Conservation (phyloP, 169 alveolate genomes). For the Amoebophrya sp. region DNA sequence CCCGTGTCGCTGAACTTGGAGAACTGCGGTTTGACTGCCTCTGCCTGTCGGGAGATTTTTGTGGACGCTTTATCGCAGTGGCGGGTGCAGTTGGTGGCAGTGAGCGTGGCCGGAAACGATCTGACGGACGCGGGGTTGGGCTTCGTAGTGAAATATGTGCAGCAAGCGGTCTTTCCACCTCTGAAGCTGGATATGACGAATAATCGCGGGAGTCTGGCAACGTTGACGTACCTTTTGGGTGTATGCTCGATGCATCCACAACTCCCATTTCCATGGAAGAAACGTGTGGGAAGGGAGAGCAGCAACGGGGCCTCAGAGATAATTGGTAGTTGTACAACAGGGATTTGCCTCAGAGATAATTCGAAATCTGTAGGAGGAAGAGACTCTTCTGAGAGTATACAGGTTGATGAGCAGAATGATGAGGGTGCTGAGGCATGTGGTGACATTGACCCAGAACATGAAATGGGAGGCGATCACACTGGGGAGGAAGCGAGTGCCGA, state of each 20-base stretch:
- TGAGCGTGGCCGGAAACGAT: background rate
- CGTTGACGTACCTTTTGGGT: background rate
- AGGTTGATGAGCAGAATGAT: too few species aligned
- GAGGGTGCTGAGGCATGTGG: too few species aligned
- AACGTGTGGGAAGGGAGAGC: too few species aligned
- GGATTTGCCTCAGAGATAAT: too few species aligned
- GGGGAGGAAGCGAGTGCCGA: too few species aligned
- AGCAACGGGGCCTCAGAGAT: too few species aligned
- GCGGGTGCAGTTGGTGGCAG: background rate
- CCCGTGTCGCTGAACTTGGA: background rate
- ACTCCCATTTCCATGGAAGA: background rate
- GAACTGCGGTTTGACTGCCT: background rate
- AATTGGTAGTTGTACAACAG: too few species aligned
- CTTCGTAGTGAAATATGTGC: background rate
- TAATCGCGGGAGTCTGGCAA: background rate
- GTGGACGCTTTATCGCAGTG: background rate
- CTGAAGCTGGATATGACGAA: background rate
- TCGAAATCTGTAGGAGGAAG: too few species aligned
- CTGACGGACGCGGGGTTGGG: background rate
- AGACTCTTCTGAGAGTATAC: too few species aligned
- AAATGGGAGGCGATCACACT: too few species aligned
- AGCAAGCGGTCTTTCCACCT: background rate
- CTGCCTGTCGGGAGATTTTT: too few species aligned
- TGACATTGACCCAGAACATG: too few species aligned
- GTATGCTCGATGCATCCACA: background rate